Percentiles rank a stretch among this genome's conserved stretches.
phyloP scores from a whole-genome alignment of 257 asterid genomes.

The Coffea eugenioides region DNA sequence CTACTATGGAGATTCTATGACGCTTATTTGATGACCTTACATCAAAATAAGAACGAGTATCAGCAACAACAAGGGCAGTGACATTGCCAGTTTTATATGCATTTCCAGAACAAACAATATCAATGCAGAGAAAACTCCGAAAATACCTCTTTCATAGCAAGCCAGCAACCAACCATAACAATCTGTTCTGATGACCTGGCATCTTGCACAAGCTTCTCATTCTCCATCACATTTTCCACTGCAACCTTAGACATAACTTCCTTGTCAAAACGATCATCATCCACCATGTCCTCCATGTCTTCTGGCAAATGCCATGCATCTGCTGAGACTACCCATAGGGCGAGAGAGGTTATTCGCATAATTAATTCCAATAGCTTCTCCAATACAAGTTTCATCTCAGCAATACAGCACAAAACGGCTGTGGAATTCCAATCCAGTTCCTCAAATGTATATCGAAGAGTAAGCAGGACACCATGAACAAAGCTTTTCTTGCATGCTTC shows the following conservation, averaged over 20 bases:
- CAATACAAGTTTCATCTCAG: conserved; percentile 56
- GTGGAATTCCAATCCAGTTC: conserved; percentile 83
- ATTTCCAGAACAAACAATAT: neutral
- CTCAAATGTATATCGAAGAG: conserved; percentile 93
- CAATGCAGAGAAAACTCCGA: neutral
- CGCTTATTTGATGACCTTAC: neutral
- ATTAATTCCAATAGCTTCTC: conserved; percentile 82
- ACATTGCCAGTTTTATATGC: neutral
- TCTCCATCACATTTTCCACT: conserved; percentile 40
- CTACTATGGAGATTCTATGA: neutral
- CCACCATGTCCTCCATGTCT: conserved; percentile 73
- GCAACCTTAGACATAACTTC: conserved; percentile 35
- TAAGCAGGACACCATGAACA: conserved; percentile 88
- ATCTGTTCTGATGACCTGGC: conserved; percentile 63
- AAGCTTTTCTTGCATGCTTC: conserved; percentile 88
- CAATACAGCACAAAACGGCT: conserved; percentile 34
- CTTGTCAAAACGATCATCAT: conserved; percentile 49
- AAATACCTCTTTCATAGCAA: conserved; percentile 96
- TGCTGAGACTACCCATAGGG: conserved; percentile 96
- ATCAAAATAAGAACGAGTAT: neutral
- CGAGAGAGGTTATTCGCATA: conserved; percentile 79
- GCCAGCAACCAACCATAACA: conserved; percentile 99
- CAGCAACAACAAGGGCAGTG: neutral
- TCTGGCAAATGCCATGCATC: conserved; percentile 86
- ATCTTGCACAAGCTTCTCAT: conserved; percentile 36